Evolutionary conservation across 768 basidiomycete genomes (phyloP).

Genomic region (Lactifluus volemus): DNA sequence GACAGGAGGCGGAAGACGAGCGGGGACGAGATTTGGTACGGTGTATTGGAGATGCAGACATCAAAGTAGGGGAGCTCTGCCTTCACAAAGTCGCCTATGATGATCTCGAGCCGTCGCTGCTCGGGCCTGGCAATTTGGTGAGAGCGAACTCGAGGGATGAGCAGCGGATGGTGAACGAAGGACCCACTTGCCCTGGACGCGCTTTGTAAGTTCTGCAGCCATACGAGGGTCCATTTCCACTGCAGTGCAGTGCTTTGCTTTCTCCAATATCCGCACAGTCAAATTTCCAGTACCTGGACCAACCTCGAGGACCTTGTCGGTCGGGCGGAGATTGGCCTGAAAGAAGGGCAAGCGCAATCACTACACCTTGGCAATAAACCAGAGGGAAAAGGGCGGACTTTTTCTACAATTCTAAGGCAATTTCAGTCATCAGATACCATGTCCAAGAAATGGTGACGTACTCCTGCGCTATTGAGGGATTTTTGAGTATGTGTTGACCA

Average conservation of each 20-base stretch:
- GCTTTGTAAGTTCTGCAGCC: conserved; percentile 95
- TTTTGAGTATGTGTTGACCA: conserved; percentile 97
- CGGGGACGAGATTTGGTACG: conserved; percentile 97
- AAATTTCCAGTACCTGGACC: conserved; percentile 97
- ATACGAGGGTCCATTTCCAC: conserved; percentile 98
- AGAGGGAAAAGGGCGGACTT: conserved; percentile 28
- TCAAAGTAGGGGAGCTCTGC: conserved; percentile 98
- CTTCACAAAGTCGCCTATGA: conserved; percentile 97
- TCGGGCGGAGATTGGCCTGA: conserved; percentile 85
- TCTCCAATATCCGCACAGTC: conserved; percentile 87
- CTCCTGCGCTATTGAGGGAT: conserved; percentile 85
- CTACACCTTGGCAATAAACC: not conserved
- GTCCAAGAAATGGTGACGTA: conserved; percentile 29
- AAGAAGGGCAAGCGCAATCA: not conserved
- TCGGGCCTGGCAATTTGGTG: conserved; percentile 55
- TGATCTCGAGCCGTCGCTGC: conserved; percentile 88
- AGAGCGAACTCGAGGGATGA: not conserved
- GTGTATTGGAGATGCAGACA: conserved; percentile 98
- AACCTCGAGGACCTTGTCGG: conserved; percentile 94
- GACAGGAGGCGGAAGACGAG: conserved; percentile 96
- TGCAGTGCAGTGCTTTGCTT: conserved; percentile 87
- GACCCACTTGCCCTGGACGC: conserved; percentile 95
- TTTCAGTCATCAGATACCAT: conserved; percentile 14
- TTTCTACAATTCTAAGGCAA: conserved; percentile 48
- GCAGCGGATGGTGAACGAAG: not conserved